Conservation (phyloP, 225 moss, liverwort and hornwort species). For the Antitrichia curtipendula region DNA sequence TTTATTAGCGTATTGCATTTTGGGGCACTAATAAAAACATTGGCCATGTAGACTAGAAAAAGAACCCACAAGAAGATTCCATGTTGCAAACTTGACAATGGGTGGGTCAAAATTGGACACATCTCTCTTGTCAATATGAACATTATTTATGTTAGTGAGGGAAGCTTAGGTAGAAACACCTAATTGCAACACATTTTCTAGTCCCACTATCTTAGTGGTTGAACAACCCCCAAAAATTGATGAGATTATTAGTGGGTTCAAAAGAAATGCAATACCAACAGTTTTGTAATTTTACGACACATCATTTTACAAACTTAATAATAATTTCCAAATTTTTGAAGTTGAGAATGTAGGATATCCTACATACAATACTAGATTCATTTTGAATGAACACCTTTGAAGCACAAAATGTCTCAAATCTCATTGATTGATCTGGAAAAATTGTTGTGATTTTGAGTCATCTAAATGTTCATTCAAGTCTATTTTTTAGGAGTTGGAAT, state of each 20-base stretch:
- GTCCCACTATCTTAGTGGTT: fast-evolving
- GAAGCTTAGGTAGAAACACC: neutral
- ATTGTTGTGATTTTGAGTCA: neutral
- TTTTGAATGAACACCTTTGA: neutral
- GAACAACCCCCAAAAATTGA: neutral
- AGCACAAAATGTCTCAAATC: neutral
- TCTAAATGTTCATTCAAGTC: neutral
- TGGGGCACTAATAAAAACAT: too few relatives aligned
- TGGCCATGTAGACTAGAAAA: too few relatives aligned
- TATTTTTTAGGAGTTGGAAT: neutral
- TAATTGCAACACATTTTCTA: neutral
- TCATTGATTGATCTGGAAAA: neutral
- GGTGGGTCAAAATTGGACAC: neutral
- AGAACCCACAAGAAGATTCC: too few relatives aligned
- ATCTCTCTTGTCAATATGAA: neutral
- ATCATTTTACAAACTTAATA: too few relatives aligned
- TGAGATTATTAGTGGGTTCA: neutral
- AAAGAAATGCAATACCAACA: too few relatives aligned
- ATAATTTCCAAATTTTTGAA: neutral
- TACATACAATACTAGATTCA: neutral
- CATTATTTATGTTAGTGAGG: fast-evolving
- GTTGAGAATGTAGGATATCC: neutral
- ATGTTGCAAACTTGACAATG: neutral
- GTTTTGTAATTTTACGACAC: neutral
- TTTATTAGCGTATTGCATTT: too few relatives aligned